These are phyloP conservation scores for Citrus maxima DNA, from an alignment of 345 rosid species.

Conservation along the genomic window DNA sequence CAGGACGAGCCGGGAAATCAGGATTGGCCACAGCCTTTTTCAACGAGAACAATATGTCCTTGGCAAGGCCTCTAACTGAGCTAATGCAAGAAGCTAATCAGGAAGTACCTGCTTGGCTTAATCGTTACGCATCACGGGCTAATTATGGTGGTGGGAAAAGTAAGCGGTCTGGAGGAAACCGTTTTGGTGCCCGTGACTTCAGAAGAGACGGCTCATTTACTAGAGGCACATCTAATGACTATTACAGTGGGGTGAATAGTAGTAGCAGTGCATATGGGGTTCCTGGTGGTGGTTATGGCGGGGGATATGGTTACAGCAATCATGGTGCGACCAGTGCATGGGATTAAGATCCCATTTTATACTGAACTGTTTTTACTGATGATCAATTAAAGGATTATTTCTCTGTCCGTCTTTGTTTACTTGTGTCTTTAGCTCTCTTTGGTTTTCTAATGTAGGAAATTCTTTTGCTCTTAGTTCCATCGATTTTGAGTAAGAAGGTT, in stretches of 20 bases:
- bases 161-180: slow-evolving; percentile 39
- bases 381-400: slow-evolving; percentile 8
- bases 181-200: slow-evolving; percentile 53
- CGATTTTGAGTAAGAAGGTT: neutral
- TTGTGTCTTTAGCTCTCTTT: neutral
- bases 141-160: slow-evolving; percentile 36
- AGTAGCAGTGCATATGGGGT: slow-evolving; percentile 22
- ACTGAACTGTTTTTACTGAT: neutral
- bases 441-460: neutral
- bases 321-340: slow-evolving; percentile 41
- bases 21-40: slow-evolving; percentile 63
- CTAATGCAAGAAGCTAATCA: slow-evolving; percentile 57
- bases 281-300: slow-evolving; percentile 22
- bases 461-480: neutral
- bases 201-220: slow-evolving; percentile 39
- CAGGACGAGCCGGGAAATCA: slow-evolving; percentile 57
- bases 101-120: slow-evolving; percentile 58
- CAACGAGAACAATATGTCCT: slow-evolving; percentile 40
- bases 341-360: slow-evolving; percentile 28
- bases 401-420: neutral
- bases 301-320: neutral
- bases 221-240: slow-evolving; percentile 16
- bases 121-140: slow-evolving; percentile 38
- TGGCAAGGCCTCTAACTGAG: slow-evolving; percentile 46
- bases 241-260: slow-evolving; percentile 31